Base-by-base conservation (phyloP, 2,329 filamentous ascomycete genomes). In the Didymella keratinophila region DNA sequence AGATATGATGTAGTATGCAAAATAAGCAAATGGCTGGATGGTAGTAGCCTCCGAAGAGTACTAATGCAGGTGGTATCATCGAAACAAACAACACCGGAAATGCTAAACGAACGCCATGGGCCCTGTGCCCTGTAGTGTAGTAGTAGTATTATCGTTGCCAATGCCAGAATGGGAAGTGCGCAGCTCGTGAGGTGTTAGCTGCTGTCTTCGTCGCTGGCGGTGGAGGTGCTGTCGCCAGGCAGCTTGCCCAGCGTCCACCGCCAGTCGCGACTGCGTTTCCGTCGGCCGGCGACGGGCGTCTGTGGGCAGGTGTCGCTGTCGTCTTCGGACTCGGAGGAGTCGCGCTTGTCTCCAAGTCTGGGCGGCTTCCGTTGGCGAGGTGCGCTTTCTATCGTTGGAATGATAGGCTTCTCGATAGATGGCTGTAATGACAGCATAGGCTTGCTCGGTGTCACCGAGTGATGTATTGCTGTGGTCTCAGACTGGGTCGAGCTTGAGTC, bases 221-320 rank as follows among this genome's bases (percentile, higher is more conserved):
- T 54, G 11, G 70, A 65, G 4, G 69, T 68, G 63, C 60, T 64
- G 34, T 49, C 48, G 4, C 59, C 61, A 4, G 72, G 65, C 23
- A 83, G 61, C 11, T 83, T 79, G 1, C 80, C 83, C 11, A 87
- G 71, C 1, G 84, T 87, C 84, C 84, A 87, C 45, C 79, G 76
- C 84, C 84, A 87, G 64, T 85, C 80, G 20, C 84, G 72, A 25
- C 80, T 80, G 37, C 82, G 78, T 69, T 86, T 86, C 59, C 77
- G 78, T 23, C 83, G 81, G 16, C 81, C 79, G 20, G 83, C 82
- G 16, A 83, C 78, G 4, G 84, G 84, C 3, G 83, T 86, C 49
- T 81, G 78, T 0, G 83, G 83, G 62, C 76, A 79, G 2, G 79
- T 80, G 43, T 81, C 79, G 62, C 80, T 81, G n/a, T 81, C 77